These are phyloP conservation scores for Dictyostelium purpureum DNA, from an alignment of 78 protist species.

Conservation along the genomic window DNA sequence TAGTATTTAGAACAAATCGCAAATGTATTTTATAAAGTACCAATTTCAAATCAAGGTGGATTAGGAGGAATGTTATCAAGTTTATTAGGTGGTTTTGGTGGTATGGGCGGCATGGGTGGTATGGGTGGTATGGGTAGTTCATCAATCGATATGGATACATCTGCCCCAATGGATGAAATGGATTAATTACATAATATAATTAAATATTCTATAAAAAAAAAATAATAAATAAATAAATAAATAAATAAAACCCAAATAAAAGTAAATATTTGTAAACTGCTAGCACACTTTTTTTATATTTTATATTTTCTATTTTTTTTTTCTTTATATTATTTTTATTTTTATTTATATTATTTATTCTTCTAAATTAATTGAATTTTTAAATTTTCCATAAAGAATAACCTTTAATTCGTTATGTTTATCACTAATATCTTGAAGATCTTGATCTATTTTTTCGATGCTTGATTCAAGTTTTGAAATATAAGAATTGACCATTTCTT, in stretches of 20 bases:
- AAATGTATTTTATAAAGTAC: slow-evolving; percentile 40
- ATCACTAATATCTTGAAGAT: slow-evolving; percentile 23
- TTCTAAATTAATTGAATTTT: slow-evolving; percentile 70
- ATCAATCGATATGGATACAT: background rate
- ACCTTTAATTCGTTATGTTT: slow-evolving; percentile 68
- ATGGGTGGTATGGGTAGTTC: background rate
- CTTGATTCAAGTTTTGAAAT: slow-evolving; percentile 10
- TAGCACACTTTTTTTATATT: too few species aligned
- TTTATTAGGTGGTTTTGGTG: slow-evolving; percentile 44
- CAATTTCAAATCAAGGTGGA: slow-evolving; percentile 41
- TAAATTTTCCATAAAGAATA: slow-evolving; percentile 43
- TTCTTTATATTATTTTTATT: background rate
- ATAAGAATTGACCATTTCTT: slow-evolving; percentile 24
- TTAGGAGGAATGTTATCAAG: slow-evolving; percentile 26
- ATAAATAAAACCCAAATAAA: too few species aligned
- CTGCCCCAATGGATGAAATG: too few species aligned
- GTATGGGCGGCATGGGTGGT: slow-evolving; percentile 13
- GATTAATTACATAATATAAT: too few species aligned
- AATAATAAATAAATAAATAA: too few species aligned
- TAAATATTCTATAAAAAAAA: too few species aligned
- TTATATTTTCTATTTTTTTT: background rate
- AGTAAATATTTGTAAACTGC: too few species aligned
- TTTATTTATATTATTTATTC: slow-evolving; percentile 30
- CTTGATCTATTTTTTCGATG: slow-evolving; percentile 35
- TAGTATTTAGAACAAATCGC: slow-evolving; percentile 73